These are phyloP conservation scores for Cladosporium sp. DNA, from an alignment of 2,329 filamentous ascomycete genomes.

Conservation along the genomic window DNA sequence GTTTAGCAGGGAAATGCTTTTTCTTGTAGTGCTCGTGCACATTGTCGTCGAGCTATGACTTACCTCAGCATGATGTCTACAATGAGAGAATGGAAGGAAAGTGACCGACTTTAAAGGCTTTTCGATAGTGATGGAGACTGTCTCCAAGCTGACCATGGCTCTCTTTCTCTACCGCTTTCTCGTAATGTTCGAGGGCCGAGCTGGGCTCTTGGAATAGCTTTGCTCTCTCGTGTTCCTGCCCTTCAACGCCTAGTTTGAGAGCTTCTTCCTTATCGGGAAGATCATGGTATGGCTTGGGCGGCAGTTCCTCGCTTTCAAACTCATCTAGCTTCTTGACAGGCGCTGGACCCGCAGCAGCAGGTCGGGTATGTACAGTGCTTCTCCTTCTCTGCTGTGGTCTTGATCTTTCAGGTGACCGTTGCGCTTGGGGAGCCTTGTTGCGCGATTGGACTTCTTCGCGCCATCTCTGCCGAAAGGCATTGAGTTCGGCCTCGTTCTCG, in stretches of 20 bases:
- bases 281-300: constrained; percentile 41
- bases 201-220: constrained; percentile 49
- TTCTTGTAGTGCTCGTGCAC: constrained; percentile 86
- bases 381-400: constrained; percentile 2
- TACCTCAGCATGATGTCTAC: constrained; percentile 26
- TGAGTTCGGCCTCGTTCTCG: constrained; percentile 61
- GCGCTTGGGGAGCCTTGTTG: constrained; percentile 31
- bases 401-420: not conserved
- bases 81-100: constrained; percentile 12
- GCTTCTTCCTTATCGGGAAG: constrained; percentile 44
- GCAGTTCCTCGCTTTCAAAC: constrained; percentile 34
- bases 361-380: not conserved
- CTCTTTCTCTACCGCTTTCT: constrained; percentile 86
- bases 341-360: constrained; percentile 17
- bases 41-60: constrained; percentile 66
- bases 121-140: constrained; percentile 81
- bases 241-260: constrained; percentile 36
- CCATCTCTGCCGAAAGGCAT: constrained; percentile 83
- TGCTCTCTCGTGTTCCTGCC: constrained; percentile 36
- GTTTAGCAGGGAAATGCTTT: constrained; percentile 74
- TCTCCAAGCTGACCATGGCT: constrained; percentile 80
- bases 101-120: constrained; percentile 71
- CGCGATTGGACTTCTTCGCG: constrained; percentile 67
- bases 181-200: constrained; percentile 88
- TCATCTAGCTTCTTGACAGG: constrained; percentile 26